phyloP scores from a whole-genome alignment of 2,329 filamentous ascomycete genomes.

The Talaromyces sp. region DNA sequence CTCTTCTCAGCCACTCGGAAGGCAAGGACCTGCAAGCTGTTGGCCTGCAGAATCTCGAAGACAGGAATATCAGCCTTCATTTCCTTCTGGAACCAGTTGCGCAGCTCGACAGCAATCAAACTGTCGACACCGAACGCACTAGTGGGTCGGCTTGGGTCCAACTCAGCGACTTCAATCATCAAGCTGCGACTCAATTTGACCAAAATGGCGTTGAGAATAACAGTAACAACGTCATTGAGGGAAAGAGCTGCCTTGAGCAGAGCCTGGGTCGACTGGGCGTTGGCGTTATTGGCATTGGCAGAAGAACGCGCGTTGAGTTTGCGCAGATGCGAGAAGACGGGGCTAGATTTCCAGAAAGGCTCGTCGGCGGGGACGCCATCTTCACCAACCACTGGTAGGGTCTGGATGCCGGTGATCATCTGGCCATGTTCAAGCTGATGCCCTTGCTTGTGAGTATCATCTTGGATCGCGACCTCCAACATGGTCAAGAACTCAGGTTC shows the following conservation, averaged over 20 bases:
- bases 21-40: not conserved
- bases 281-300: not conserved
- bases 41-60: constrained; percentile 36
- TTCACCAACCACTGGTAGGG: not conserved
- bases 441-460: not conserved
- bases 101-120: constrained; percentile 3
- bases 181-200: not conserved
- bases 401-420: not conserved
- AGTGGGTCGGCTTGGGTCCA: not conserved
- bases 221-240: not conserved
- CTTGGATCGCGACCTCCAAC: not conserved
- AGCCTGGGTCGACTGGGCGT: not conserved
- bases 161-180: constrained; percentile 4
- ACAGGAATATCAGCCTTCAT: constrained; percentile 42
- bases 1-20: not conserved
- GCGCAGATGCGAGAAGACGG: not conserved
- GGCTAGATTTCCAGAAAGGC: not conserved
- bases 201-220: not conserved
- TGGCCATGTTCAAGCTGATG: not conserved
- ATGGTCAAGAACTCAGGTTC: not conserved
- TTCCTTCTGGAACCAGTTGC: constrained; percentile 43
- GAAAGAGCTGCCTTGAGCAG: not conserved
- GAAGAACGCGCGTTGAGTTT: not conserved
- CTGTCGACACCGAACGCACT: constrained; percentile 19
- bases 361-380: not conserved